These are phyloP conservation scores for Simplicillium sp. DNA, from an alignment of 2,329 filamentous ascomycete species.

Conservation along the genomic window DNA sequence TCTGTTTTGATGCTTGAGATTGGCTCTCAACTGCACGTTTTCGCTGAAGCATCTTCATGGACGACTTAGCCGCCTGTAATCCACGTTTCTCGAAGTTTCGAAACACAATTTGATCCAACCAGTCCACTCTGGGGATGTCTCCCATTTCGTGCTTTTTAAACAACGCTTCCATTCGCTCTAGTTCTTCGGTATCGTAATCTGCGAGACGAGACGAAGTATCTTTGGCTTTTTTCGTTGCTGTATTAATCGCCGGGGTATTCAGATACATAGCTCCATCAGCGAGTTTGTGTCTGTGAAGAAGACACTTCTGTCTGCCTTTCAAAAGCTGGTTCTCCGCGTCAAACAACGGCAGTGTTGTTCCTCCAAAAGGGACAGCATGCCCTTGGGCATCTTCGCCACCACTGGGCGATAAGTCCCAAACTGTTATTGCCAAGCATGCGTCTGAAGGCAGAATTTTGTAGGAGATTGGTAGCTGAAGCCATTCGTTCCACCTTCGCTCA, in stretches of 20 bases:
- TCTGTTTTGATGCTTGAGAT: not conserved
- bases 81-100: constrained; percentile 76
- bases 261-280: constrained; percentile 80
- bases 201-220: constrained; percentile 39
- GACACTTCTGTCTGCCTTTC: constrained; percentile 87
- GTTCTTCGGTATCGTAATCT: constrained; percentile 70
- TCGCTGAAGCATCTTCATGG: constrained; percentile 47
- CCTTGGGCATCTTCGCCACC: constrained; percentile 60
- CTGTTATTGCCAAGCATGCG: constrained; percentile 78
- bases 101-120: constrained; percentile 93
- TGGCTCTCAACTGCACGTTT: constrained; percentile 29
- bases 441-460: constrained; percentile 76
- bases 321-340: constrained; percentile 85
- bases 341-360: constrained; percentile 86
- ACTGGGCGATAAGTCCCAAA: constrained; percentile 87
- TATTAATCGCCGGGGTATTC: constrained; percentile 61
- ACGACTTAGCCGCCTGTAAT: constrained; percentile 52
- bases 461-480: constrained; percentile 78
- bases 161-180: constrained; percentile 78
- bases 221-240: constrained; percentile 43
- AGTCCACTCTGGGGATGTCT: constrained; percentile 85
- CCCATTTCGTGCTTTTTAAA: constrained; percentile 99
- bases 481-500: constrained; percentile 81
- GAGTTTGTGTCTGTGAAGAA: constrained; percentile 68
- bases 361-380: constrained; percentile 85